These are phyloP conservation scores for Ilyonectria destructans DNA, from an alignment of 2,329 filamentous ascomycete genomes.

Conservation along the genomic window DNA sequence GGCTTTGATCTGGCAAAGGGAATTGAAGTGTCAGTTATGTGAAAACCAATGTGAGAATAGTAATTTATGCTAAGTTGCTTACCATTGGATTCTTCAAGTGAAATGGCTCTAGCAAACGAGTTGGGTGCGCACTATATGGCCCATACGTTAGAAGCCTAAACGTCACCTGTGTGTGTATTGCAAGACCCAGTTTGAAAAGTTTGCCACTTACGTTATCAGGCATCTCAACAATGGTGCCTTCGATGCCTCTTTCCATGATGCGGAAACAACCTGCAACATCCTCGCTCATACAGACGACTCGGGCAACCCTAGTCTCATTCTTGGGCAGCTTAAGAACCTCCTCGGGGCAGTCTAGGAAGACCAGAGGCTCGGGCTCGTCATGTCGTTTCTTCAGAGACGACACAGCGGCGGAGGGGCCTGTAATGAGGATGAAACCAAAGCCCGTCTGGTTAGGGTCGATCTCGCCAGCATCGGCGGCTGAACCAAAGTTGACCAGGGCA, in stretches of 20 bases:
- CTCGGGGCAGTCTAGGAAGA: conserved; percentile 6
- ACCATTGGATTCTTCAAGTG: no score
- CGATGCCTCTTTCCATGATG: conserved; percentile 20
- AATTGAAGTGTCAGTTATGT: no score
- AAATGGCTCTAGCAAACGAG: conserved; percentile 25
- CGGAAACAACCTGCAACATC: conserved; percentile 21
- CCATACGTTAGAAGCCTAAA: no score
- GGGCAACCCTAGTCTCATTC: conserved; percentile 16
- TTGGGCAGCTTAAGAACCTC: conserved; percentile 2
- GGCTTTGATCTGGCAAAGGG: no score
- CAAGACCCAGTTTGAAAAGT: no score
- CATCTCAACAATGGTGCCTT: conserved; percentile 33
- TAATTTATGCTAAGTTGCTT: no score
- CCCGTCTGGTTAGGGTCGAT: neutral
- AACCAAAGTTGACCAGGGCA: neutral
- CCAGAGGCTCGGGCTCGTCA: neutral
- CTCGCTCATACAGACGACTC: conserved; percentile 22
- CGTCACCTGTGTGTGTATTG: no score
- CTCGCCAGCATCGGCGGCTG: neutral
- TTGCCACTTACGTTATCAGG: conserved; percentile 20
- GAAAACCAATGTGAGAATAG: no score
- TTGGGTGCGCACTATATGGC: conserved; percentile 25
- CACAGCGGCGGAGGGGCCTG: neutral
- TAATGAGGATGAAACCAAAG: conserved; percentile 14
- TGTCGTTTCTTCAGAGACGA: neutral